Evolutionary conservation across 1,139 yeast species (phyloP), one percentile per base, ranked within the genome.

Genomic region (Debaryomyces sp.): DNA sequence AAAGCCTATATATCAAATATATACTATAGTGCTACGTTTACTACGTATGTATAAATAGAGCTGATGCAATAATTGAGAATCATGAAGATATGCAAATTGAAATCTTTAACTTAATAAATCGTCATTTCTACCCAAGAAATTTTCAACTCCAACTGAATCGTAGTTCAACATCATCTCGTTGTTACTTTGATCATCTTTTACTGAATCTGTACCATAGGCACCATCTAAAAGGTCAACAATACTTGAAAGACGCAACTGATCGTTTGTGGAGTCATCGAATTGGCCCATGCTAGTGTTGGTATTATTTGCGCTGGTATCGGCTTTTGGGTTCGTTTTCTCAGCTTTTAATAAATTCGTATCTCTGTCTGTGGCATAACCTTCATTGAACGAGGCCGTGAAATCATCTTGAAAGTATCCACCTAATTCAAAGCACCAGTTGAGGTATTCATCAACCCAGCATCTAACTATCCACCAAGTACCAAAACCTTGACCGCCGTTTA

Each of bases 381-480:
- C 49, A 18, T 27, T 17, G 13, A 13, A 26, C 4, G 33, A n/a
- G 7, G 33, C 13, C 26, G 51, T 53, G 39, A 70, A 62, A 24
- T 73, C 78, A n/a, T 65, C 67, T 30, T 64, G 63, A 35, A 82
- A 65, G 56, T 83, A 84, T 0, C 90, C 89, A 7, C 90, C 88
- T 44, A 85, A 66, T 59, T 87, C 92, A 21, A 87, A 85, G 46
- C 79, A 69, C 85, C 90, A 85, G 1, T 78, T 77, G 55, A 85
- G 70, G 77, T 83, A 87, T 60, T 87, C 94, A 59, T 85, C 89
- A 6, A 85, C 72, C 92, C 95, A 88, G 62, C 90, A 84, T 48
- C 88, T 72, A 12, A 87, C 75, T 33, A 82, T 78, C 91, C 92
- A 87, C 92, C 95, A 87, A 1, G 85, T 81, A 9, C 85, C 86